Conservation (phyloP, 2,329 filamentous ascomycete species). For the Exophiala xenobiotica region DNA sequence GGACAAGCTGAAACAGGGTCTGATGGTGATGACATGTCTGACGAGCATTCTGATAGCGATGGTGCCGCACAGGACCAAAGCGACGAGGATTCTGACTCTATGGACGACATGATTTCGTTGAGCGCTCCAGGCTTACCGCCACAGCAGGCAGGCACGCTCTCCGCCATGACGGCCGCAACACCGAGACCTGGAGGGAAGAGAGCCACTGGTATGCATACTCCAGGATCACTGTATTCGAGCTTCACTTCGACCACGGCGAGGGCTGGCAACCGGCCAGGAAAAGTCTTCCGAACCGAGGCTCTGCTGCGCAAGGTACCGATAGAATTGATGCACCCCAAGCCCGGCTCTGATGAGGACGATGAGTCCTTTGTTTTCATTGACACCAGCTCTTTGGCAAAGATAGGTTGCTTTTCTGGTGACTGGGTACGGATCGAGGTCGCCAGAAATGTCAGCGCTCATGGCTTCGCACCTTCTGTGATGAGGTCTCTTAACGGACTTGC, state of each 20-base stretch:
- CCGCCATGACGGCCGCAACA: slow-evolving; percentile 75
- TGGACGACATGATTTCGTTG: slow-evolving; percentile 91
- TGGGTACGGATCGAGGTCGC: slow-evolving; percentile 85
- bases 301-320: slow-evolving; percentile 70
- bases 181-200: slow-evolving; percentile 71
- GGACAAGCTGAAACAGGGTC: slow-evolving; percentile 47
- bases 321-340: slow-evolving; percentile 81
- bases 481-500: slow-evolving; percentile 26
- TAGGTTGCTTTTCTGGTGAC: slow-evolving; percentile 96
- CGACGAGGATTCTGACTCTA: slow-evolving; percentile 81
- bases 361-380: slow-evolving; percentile 87
- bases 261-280: slow-evolving; percentile 68
- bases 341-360: slow-evolving; percentile 79
- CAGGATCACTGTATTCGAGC: slow-evolving; percentile 84
- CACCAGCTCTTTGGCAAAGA: slow-evolving; percentile 76
- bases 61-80: slow-evolving; percentile 54
- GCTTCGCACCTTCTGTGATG: slow-evolving; percentile 28
- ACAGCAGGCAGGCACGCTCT: slow-evolving; percentile 75
- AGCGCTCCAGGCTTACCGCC: slow-evolving; percentile 74
- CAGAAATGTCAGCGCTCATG: slow-evolving; percentile 57
- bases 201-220: slow-evolving; percentile 73
- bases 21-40: slow-evolving; percentile 55
- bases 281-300: slow-evolving; percentile 80
- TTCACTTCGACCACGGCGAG: slow-evolving; percentile 82
- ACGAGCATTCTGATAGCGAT: slow-evolving; percentile 63